Percentiles rank a stretch among this genome's conserved stretches.
phyloP scores from a whole-genome alignment of 108 stramenopile genomes.

The Fragilaria crotonensis region DNA sequence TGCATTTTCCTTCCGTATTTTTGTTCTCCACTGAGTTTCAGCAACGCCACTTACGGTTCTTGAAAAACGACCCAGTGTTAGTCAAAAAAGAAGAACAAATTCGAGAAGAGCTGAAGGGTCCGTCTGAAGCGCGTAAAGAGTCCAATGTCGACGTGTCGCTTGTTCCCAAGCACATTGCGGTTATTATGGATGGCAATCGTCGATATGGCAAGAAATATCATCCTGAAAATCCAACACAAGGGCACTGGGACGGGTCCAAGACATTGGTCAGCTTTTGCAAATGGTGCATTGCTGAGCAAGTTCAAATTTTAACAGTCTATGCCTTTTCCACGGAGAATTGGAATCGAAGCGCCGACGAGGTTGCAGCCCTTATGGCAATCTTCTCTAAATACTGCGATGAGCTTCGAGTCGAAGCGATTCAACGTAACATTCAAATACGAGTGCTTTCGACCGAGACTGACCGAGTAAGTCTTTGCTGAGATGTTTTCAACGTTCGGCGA shows the following conservation, averaged over 20 bases:
- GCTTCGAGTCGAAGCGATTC: slow-evolving; percentile 76
- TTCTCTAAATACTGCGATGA: slow-evolving; percentile 84
- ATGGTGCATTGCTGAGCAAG: slow-evolving; percentile 87
- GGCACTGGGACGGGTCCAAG: slow-evolving; percentile 90
- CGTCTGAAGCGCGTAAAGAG: slow-evolving; percentile 21
- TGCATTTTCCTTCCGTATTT: too few relatives aligned
- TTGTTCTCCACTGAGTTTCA: neutral
- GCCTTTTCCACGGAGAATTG: slow-evolving; percentile 99
- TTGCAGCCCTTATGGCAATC: slow-evolving; percentile 67
- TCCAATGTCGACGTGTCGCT: slow-evolving; percentile 38
- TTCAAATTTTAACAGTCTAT: slow-evolving; percentile 85
- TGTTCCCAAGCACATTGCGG: slow-evolving; percentile 69
- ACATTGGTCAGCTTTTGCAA: slow-evolving; percentile 84
- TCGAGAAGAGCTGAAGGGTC: slow-evolving; percentile 16
- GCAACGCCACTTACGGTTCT: neutral
- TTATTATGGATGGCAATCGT: slow-evolving; percentile 99
- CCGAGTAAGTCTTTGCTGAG: slow-evolving; percentile 19
- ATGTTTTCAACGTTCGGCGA: neutral
- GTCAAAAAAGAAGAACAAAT: slow-evolving; percentile 25
- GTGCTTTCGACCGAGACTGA: slow-evolving; percentile 71
- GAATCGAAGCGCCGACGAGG: slow-evolving; percentile 79
- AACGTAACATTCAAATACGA: slow-evolving; percentile 60
- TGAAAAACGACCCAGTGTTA: neutral
- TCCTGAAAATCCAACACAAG: slow-evolving; percentile 19
- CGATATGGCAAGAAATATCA: slow-evolving; percentile 70